Base-by-base conservation (phyloP, 345 rosid genomes). In the Acer negundo region DNA sequence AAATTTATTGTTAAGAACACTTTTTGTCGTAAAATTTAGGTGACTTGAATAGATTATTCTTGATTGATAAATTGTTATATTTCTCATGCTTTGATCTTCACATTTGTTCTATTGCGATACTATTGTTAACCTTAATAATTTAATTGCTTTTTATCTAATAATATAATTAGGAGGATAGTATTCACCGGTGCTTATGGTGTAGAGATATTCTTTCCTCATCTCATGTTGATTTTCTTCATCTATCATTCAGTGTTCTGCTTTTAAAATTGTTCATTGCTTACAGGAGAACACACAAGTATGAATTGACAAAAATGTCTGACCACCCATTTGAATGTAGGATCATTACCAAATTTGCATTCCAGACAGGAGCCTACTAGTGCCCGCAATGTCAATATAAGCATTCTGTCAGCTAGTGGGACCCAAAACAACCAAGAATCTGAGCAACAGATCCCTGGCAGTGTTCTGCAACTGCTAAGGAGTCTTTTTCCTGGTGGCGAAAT, bases 401-500 rank as follows among this genome's bases (percentile, higher is more conserved):
- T 83, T 67, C 51, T 83, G 47, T 74, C 89, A 12, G 82, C 88
- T 75, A 80, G 79, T 75, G 85, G 88, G 53, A 19, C 75, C 47
- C 87, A 71, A 76, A 81, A 72, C 83, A 82, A 77, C 83, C 89
- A 77, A 74, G 90, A 86, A 53, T 69, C 89, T 56, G 90, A 82
- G 76, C 80, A 82, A 75, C 89, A 84, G 73, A 75, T 83, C 15
- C 86, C 85, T 4, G 74, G 74, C 73, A 80, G 84, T 76, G 83
- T 92, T 53, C 56, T 86, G 78, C 91, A 89, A 75, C 62, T 87
- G 61, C 79, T 90, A 8, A 87, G 90, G 85, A 74, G 51, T 67
- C 79, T 90, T 24, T 86, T 90, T 81, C 91, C 93, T 20, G 87
- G 81, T 42, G 92, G 91, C 49, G 97, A 90, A 72, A 73, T 86